These are phyloP conservation scores for Plectosphaerella cucumerina DNA, from an alignment of 2,329 filamentous ascomycete genomes.

Conservation along the genomic window DNA sequence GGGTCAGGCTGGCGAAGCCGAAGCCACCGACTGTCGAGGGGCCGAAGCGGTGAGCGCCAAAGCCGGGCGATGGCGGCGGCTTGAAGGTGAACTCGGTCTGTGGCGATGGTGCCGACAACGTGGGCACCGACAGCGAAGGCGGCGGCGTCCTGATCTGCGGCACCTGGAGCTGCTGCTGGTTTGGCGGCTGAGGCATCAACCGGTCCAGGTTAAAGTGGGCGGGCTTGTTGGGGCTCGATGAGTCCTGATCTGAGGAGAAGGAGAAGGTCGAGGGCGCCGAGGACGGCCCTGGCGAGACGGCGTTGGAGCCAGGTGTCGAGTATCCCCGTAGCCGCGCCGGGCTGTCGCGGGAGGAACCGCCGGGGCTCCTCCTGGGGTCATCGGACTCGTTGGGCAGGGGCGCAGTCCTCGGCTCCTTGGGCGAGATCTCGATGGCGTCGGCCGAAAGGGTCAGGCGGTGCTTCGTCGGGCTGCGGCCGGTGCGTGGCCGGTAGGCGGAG, in stretches of 20 bases:
- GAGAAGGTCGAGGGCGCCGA: constrained; percentile 62
- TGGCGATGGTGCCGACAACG: neutral
- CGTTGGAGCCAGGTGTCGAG: constrained; percentile 45
- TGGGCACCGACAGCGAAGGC: neutral
- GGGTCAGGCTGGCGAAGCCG: constrained; percentile 35
- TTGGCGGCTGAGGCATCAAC: constrained; percentile 27
- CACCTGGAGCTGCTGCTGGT: neutral
- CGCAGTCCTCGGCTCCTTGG: constrained; percentile 57
- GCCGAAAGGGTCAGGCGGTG: constrained; percentile 58
- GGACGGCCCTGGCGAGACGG: constrained; percentile 58
- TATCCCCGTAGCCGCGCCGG: constrained; percentile 45
- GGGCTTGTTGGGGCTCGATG: constrained; percentile 28
- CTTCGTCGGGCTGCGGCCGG: constrained; percentile 53
- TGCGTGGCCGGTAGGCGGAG: constrained; percentile 43
- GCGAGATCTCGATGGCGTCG: constrained; percentile 48
- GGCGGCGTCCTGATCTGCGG: neutral
- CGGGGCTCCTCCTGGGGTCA: constrained; percentile 32
- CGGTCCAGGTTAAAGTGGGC: constrained; percentile 34
- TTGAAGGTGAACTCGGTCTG: constrained; percentile 23
- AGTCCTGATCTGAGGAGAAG: constrained; percentile 46
- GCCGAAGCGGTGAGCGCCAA: constrained; percentile 34
- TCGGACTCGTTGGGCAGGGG: constrained; percentile 48
- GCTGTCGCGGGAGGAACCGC: constrained; percentile 34
- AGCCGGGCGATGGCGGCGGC: constrained; percentile 42
- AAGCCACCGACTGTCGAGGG: constrained; percentile 24